These are phyloP conservation scores for Starmera pachycereana DNA, from an alignment of 805 yeast species.

Conservation along the genomic window DNA sequence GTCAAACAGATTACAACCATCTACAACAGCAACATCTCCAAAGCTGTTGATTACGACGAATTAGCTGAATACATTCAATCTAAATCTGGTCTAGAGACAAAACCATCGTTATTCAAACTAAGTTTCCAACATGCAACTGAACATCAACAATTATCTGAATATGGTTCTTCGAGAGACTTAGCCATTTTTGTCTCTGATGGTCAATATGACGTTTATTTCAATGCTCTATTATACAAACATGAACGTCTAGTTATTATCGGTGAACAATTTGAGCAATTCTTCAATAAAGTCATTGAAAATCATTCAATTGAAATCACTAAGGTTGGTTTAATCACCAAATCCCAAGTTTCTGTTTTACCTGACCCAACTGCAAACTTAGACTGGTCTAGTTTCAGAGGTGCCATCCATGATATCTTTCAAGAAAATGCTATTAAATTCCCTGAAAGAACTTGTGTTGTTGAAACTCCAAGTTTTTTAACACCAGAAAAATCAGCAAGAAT, in stretches of 20 bases:
- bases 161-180: constrained; percentile 54
- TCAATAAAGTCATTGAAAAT: constrained; percentile 25
- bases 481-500: constrained; percentile 47
- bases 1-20: constrained; percentile 33
- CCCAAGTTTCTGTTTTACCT: constrained; percentile 58
- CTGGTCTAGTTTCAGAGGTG: constrained; percentile 88
- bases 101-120: constrained; percentile 51
- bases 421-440: constrained; percentile 79
- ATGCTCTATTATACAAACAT: constrained; percentile 60
- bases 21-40: constrained; percentile 21
- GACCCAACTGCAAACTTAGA: constrained; percentile 82
- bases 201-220: constrained; percentile 46
- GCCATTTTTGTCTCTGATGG: constrained; percentile 37
- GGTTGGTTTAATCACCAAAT: constrained; percentile 56
- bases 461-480: constrained; percentile 61
- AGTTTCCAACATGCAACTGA: constrained; percentile 39
- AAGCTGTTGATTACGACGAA: constrained; percentile 40
- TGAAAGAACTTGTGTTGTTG: constrained; percentile 83
- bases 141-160: constrained; percentile 17
- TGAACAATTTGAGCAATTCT: constrained; percentile 60
- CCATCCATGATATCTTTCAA: constrained; percentile 93
- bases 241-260: constrained; percentile 60
- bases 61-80: constrained; percentile 42
- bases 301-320: constrained; percentile 41
- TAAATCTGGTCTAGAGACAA: constrained; percentile 38